A percentile compares a stretch with the other conserved stretches of the same genome.
phyloP scores from a whole-genome alignment of 2,329 filamentous ascomycete species.

The Colletotrichum godetiae region DNA sequence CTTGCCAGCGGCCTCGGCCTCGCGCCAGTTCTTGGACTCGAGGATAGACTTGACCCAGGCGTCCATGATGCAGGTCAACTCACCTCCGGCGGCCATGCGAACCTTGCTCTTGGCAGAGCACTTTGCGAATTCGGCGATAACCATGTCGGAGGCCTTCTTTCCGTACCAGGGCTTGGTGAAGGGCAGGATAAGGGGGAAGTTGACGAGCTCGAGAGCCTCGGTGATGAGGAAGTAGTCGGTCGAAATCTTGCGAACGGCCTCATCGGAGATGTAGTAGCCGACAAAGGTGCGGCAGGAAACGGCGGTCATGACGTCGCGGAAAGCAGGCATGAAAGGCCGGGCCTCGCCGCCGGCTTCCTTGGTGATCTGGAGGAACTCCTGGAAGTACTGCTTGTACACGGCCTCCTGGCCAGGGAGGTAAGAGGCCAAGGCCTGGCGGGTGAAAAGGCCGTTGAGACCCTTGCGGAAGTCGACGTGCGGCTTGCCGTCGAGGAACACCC shows the following conservation, averaged over 20 bases:
- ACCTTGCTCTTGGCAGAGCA: constrained; percentile 95
- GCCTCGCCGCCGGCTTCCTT: constrained; percentile 78
- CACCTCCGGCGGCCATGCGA: constrained; percentile 88
- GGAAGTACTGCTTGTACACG: constrained; percentile 89
- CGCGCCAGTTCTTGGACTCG: constrained; percentile 83
- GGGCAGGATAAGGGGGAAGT: constrained; percentile 96
- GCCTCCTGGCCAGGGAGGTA: constrained; percentile 95
- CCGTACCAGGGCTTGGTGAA: constrained; percentile 98
- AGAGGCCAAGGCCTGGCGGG: constrained; percentile 84
- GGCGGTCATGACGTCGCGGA: constrained; percentile 95
- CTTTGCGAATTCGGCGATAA: constrained; percentile 87
- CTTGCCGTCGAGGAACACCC: constrained; percentile 97
- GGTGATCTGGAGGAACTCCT: constrained; percentile 80
- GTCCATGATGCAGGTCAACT: constrained; percentile 93
- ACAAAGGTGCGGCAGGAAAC: constrained; percentile 97
- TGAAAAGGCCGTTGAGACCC: constrained; percentile 94
- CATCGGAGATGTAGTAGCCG: constrained; percentile 92
- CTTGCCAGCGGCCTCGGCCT: constrained; percentile 79
- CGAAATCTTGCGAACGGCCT: constrained; percentile 91
- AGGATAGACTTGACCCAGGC: constrained; percentile 92
- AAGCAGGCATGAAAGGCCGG: constrained; percentile 87
- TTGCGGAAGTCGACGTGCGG: constrained; percentile 97
- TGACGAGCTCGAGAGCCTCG: constrained; percentile 94
- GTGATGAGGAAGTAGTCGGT: constrained; percentile 98
- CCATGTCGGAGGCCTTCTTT: constrained; percentile 94